Evolutionary conservation across 2,329 filamentous ascomycete genomes (phyloP).

Genomic region (Zasmidium citrigriseum): DNA sequence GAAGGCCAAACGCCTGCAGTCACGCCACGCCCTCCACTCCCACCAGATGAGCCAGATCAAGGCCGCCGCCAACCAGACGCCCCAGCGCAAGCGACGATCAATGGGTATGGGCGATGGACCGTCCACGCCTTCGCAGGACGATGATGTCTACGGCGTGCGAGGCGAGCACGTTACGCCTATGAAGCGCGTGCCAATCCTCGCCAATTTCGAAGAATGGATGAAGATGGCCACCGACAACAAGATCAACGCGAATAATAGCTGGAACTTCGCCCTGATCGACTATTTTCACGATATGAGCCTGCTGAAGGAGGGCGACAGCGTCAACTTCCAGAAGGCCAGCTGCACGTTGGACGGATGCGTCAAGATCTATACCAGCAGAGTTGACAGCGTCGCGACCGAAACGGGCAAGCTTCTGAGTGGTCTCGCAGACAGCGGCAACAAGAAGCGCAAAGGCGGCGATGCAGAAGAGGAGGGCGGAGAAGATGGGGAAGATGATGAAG

Average conservation of each 20-base stretch:
- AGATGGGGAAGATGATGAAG: slow-evolving; percentile 65
- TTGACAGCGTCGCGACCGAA: slow-evolving; percentile 96
- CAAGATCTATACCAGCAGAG: slow-evolving; percentile 98
- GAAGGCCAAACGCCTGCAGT: slow-evolving; percentile 83
- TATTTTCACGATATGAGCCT: slow-evolving; percentile 99
- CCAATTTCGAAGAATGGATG: slow-evolving; percentile 99
- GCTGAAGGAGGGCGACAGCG: slow-evolving; percentile 90
- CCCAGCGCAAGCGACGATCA: slow-evolving; percentile 48
- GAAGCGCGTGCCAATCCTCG: slow-evolving; percentile 92
- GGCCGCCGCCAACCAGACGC: slow-evolving; percentile 69
- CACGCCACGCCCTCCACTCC: slow-evolving; percentile 84
- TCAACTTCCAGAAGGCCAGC: slow-evolving; percentile 98
- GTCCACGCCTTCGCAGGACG: slow-evolving; percentile 54
- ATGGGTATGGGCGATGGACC: slow-evolving; percentile 44
- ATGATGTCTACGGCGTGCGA: slow-evolving; percentile 58
- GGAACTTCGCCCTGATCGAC: slow-evolving; percentile 99
- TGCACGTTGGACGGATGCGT: slow-evolving; percentile 97
- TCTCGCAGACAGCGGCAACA: slow-evolving; percentile 78
- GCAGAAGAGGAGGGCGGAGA: slow-evolving; percentile 64
- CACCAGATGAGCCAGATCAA: slow-evolving; percentile 91
- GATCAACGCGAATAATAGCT: slow-evolving; percentile 96
- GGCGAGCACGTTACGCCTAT: slow-evolving; percentile 85
- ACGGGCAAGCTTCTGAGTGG: slow-evolving; percentile 94
- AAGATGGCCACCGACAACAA: slow-evolving; percentile 98
- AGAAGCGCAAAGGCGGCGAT: slow-evolving; percentile 51